Evolutionary conservation across 345 rosid genomes (phyloP).

Genomic region (Syzygium aqueum): DNA sequence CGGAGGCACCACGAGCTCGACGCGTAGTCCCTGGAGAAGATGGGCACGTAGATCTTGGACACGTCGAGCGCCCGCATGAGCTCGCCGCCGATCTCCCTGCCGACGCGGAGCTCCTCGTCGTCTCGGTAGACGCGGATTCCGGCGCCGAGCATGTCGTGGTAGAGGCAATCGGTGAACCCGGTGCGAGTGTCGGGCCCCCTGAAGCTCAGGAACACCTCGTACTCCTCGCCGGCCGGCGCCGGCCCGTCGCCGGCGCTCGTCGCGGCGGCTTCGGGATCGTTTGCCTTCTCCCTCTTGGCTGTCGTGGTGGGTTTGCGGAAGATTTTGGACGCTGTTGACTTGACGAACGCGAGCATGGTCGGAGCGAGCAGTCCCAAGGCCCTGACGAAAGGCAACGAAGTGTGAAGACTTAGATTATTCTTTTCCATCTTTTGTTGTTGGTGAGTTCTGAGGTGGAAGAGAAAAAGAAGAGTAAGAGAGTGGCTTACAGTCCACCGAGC

Average conservation of each 20-base stretch:
- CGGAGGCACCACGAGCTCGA: background rate
- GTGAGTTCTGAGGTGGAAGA: background rate
- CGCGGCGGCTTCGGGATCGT: accelerated
- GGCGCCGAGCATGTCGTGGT: background rate
- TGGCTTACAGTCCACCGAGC: background rate
- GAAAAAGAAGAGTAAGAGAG: background rate
- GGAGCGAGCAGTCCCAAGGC: background rate
- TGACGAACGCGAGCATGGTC: background rate
- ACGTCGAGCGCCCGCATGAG: background rate
- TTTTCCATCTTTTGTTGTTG: background rate
- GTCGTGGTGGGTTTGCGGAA: background rate
- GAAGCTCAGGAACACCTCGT: background rate
- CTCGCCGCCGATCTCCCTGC: background rate
- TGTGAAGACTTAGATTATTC: background rate
- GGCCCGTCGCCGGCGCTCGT: background rate
- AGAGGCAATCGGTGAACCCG: background rate
- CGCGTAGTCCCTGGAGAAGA: background rate
- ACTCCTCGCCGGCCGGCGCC: background rate
- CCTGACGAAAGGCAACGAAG: background rate
- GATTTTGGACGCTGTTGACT: background rate
- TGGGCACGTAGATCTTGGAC: background rate
- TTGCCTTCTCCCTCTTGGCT: background rate
- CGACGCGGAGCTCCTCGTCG: background rate
- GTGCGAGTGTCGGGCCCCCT: background rate
- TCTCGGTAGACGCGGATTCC: background rate